These are phyloP conservation scores for Geranium brycei DNA, from an alignment of 345 rosid genomes.

Conservation along the genomic window DNA sequence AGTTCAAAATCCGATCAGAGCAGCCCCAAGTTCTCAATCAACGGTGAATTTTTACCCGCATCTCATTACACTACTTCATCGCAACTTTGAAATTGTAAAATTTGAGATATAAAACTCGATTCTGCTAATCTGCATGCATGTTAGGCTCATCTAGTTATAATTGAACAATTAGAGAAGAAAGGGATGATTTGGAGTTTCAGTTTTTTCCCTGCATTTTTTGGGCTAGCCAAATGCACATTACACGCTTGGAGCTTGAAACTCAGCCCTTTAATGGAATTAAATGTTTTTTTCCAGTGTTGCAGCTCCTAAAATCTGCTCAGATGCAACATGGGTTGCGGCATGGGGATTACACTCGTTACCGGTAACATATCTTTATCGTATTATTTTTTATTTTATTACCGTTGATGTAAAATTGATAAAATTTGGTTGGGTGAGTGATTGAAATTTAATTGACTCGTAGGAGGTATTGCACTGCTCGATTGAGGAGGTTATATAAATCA, in stretches of 20 bases:
- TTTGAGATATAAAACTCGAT: no score
- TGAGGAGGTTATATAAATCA: conserved; percentile 88
- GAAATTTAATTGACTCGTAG: conserved; percentile 15
- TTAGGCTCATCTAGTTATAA: not conserved
- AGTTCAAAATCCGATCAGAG: conserved; percentile 47
- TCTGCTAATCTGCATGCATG: not conserved
- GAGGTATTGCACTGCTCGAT: conserved; percentile 91
- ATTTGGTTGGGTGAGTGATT: conserved; percentile 1
- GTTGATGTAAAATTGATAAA: not conserved
- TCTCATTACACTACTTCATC: not conserved
- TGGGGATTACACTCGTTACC: conserved; percentile 80
- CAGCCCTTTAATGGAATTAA: no score
- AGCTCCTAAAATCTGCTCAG: conserved; percentile 79
- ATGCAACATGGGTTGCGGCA: conserved; percentile 98
- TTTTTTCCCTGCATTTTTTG: not conserved
- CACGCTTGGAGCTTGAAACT: no score
- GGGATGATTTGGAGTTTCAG: not conserved
- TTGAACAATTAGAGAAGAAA: not conserved
- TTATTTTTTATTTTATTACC: not conserved
- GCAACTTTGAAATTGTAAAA: no score
- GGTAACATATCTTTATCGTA: conserved; percentile 25
- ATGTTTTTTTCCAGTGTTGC: conserved; percentile 42
- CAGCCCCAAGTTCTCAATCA: conserved; percentile 58
- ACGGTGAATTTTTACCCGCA: conserved; percentile 39
- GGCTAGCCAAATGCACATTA: not conserved